Conservation (phyloP, 2,329 filamentous ascomycete species). For the Westerdykella ornata region DNA sequence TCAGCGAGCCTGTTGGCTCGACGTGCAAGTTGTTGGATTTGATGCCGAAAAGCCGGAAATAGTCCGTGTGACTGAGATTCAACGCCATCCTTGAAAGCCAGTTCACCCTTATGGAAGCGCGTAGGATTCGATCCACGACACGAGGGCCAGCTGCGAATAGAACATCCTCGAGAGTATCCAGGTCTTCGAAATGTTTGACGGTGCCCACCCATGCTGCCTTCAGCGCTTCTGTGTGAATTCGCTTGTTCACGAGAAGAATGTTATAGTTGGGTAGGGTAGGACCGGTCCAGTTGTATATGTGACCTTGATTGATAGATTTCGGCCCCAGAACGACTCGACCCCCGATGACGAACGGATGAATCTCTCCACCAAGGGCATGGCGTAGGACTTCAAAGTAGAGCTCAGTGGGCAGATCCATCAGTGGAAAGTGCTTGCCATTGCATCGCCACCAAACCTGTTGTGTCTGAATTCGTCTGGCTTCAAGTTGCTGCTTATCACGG, state of each 20-base stretch:
- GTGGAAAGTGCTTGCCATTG: conserved; percentile 1
- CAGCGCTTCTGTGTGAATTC: conserved; percentile 5
- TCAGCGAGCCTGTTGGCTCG: not conserved
- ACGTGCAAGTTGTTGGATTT: not conserved
- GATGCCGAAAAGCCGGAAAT: conserved; percentile 1
- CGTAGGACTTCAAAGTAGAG: not conserved
- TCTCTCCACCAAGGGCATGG: conserved; percentile 1
- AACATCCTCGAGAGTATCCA: not conserved
- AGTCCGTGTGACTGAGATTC: not conserved
- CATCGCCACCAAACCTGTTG: conserved; percentile 2
- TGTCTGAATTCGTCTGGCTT: not conserved
- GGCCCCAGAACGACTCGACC: not conserved
- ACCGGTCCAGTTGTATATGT: not conserved
- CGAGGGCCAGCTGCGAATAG: not conserved
- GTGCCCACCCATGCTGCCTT: conserved; percentile 1
- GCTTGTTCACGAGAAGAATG: conserved; percentile 9
- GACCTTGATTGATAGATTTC: not conserved
- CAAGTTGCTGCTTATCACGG: not conserved
- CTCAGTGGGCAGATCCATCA: conserved; percentile 2
- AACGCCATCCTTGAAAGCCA: conserved; percentile 2
- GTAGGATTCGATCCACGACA: not conserved
- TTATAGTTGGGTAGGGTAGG: conserved; percentile 4
- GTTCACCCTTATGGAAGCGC: not conserved
- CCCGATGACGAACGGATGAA: not conserved
- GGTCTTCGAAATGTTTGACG: conserved; percentile 1